phyloP scores from a whole-genome alignment of 1,284 basidiomycete genomes.

The Hemileia vastatrix region DNA sequence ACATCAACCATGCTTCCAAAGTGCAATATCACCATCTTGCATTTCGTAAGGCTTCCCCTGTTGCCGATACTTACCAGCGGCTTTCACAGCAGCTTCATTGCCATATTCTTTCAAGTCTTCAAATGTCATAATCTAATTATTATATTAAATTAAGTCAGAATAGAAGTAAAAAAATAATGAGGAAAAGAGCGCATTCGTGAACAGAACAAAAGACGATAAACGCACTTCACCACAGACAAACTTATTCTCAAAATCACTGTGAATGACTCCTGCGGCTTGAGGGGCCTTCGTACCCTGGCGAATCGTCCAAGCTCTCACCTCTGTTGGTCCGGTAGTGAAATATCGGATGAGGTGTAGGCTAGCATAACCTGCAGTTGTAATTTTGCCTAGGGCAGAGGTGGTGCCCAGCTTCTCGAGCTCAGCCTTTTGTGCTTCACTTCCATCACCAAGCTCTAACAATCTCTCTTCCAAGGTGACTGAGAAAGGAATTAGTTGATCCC shows the following conservation, averaged over 20 bases:
- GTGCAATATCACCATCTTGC: constrained; percentile 41
- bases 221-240: constrained; percentile 87
- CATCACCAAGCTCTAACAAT: constrained; percentile 53
- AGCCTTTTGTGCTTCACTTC: constrained; percentile 52
- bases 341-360: constrained; percentile 84
- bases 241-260: constrained; percentile 93
- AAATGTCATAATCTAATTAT: constrained; percentile 67
- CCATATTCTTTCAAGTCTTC: constrained; percentile 86
- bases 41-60: constrained; percentile 91
- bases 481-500: constrained; percentile 92
- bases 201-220: background rate
- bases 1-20: constrained; percentile 26
- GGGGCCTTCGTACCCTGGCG: constrained; percentile 87
- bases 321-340: constrained; percentile 72
- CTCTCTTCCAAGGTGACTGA: constrained; percentile 93
- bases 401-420: constrained; percentile 67
- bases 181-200: background rate
- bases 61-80: constrained; percentile 87
- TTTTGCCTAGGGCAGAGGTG: constrained; percentile 68
- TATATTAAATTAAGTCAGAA: no score
- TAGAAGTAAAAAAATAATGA: background rate
- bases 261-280: constrained; percentile 95
- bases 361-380: constrained; percentile 80
- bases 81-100: constrained; percentile 80
- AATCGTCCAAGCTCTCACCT: constrained; percentile 98